Evolutionary conservation across 495 filamentous ascomycete genomes (phyloP).

Genomic region (Aspergillus kassunensis): DNA sequence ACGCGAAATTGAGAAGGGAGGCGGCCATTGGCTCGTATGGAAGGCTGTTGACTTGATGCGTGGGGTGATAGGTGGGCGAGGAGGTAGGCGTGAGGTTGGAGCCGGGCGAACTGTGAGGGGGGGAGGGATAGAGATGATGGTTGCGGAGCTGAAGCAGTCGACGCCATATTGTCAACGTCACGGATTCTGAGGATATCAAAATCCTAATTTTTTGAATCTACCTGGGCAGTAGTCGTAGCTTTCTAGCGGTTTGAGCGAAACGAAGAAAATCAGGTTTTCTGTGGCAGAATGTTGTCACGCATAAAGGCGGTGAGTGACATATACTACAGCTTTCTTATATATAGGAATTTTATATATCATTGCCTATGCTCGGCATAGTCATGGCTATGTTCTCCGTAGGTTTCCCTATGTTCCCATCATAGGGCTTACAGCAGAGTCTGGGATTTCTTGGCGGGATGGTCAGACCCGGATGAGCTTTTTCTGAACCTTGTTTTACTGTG

Average conservation of each 20-base stretch:
- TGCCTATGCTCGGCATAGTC: too few relatives aligned
- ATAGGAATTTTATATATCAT: too few relatives aligned
- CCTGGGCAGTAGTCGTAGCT: not conserved
- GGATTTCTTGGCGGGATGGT: too few relatives aligned
- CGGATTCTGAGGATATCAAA: not conserved
- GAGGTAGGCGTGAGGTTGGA: slow-evolving; percentile 85
- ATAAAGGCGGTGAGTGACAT: slow-evolving; percentile 15
- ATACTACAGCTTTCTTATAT: too few relatives aligned
- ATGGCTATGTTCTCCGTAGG: too few relatives aligned
- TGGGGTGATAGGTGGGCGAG: slow-evolving; percentile 76
- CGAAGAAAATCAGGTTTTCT: slow-evolving; percentile 25
- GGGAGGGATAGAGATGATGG: slow-evolving; percentile 63
- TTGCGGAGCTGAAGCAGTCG: slow-evolving; percentile 18
- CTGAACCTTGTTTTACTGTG: too few relatives aligned
- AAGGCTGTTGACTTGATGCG: slow-evolving; percentile 46
- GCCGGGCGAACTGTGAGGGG: slow-evolving; percentile 77
- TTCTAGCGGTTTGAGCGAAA: not conserved
- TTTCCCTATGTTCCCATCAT: too few relatives aligned
- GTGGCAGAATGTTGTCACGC: slow-evolving; percentile 34
- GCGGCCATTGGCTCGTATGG: slow-evolving; percentile 75
- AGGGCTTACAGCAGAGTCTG: too few relatives aligned
- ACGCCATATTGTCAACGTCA: slow-evolving; percentile 21
- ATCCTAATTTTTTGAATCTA: too few relatives aligned
- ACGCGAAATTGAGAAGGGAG: slow-evolving; percentile 61
- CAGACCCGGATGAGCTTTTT: too few relatives aligned